A percentile compares a stretch with the other conserved stretches of the same genome.
phyloP scores from a whole-genome alignment of 306 rosid species.

The Boehmeria nivea region DNA sequence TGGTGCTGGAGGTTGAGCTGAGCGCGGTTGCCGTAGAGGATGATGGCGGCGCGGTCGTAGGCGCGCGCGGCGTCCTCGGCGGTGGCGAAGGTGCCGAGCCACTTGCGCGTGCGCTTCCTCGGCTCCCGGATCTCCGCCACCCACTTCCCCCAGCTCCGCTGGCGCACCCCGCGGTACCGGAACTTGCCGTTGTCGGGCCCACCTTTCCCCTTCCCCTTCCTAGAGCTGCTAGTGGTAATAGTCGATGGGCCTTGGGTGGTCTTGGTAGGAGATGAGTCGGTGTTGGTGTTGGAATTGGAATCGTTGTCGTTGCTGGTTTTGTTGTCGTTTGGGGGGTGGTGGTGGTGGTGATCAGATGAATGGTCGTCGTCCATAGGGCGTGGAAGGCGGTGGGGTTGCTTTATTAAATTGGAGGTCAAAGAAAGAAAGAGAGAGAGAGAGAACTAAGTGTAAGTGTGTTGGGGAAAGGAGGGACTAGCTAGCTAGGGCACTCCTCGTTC shows the following conservation, averaged over 20 bases:
- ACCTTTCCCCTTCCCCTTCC: constrained; percentile 66
- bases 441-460: neutral
- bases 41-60: constrained; percentile 88
- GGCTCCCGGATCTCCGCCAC: constrained; percentile 99
- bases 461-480: too few relatives aligned
- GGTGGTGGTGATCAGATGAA: constrained; percentile 16
- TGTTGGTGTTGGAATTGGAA: neutral
- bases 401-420: constrained; percentile 11
- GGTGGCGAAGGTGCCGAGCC: constrained; percentile 93
- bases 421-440: neutral
- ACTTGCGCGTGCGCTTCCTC: constrained; percentile 73
- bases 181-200: constrained; percentile 95
- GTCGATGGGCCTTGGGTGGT: too few relatives aligned
- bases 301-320: constrained; percentile 3
- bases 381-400: neutral
- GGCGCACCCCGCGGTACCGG: constrained; percentile 84
- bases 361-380: constrained; percentile 42
- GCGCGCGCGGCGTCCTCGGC: constrained; percentile 96
- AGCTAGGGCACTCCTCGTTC: constrained; percentile 51
- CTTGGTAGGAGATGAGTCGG: constrained; percentile 7
- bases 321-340: constrained; percentile 27
- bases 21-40: constrained; percentile 80
- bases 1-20: constrained; percentile 68
- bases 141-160: constrained; percentile 99
- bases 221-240: neutral